A percentile compares a stretch with the other conserved stretches of the same genome.
phyloP scores from a whole-genome alignment of 1,139 yeast species.

The Suhomyces maxii region DNA sequence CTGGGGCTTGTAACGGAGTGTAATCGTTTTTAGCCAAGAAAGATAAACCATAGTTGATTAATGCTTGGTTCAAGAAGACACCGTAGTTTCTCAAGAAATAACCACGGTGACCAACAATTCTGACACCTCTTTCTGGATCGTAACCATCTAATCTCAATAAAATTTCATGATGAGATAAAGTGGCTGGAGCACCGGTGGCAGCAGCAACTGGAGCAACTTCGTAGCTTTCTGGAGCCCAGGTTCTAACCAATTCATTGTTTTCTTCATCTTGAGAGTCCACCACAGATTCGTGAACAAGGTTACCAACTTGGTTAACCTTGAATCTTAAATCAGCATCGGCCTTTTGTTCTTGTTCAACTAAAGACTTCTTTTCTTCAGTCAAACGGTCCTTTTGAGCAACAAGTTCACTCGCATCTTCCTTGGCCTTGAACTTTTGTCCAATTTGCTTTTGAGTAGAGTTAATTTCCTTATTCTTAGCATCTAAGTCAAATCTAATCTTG shows the following conservation, averaged over 20 bases:
- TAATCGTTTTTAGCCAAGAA: constrained; percentile 81
- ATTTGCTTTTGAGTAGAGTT: constrained; percentile 90
- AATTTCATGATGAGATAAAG: constrained; percentile 92
- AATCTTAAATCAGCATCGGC: constrained; percentile 72
- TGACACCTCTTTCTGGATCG: constrained; percentile 98
- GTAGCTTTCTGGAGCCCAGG: constrained; percentile 75
- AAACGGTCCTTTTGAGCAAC: constrained; percentile 77
- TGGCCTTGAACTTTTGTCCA: constrained; percentile 88
- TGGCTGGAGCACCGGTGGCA: constrained; percentile 73
- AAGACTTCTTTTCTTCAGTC: constrained; percentile 65
- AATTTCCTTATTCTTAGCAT: constrained; percentile 81
- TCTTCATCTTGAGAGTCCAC: constrained; percentile 87
- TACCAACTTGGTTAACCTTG: constrained; percentile 90
- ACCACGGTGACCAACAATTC: constrained; percentile 98
- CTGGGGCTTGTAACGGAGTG: constrained; percentile 95
- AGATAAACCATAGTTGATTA: constrained; percentile 90
- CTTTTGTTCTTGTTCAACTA: constrained; percentile 68
- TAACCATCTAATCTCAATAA: constrained; percentile 93
- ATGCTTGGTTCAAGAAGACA: constrained; percentile 96
- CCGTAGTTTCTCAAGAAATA: constrained; percentile 93
- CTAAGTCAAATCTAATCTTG: constrained; percentile 86
- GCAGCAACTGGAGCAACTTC: constrained; percentile 64
- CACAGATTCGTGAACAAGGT: constrained; percentile 89
- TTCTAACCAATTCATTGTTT: constrained; percentile 81
- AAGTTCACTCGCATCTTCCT: constrained; percentile 88